These are phyloP conservation scores for Tetrapisispora taiwanensis DNA, from an alignment of 805 yeast genomes.

Conservation along the genomic window DNA sequence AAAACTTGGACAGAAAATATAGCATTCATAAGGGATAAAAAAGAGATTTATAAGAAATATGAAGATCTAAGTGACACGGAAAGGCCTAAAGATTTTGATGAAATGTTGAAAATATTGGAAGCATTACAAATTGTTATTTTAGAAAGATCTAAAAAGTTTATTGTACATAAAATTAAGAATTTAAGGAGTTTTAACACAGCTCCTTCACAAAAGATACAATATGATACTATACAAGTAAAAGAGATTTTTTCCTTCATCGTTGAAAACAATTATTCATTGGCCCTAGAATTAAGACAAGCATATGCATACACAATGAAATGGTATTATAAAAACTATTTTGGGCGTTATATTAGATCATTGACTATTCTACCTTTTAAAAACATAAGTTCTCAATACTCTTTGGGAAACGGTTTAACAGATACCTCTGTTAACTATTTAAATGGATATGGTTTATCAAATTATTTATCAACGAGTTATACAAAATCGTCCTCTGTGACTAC, in stretches of 20 bases:
- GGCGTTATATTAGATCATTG: conserved; percentile 62
- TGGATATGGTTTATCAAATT: conserved; percentile 23
- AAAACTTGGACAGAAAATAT: conserved; percentile 57
- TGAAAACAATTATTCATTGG: conserved; percentile 48
- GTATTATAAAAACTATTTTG: conserved; percentile 78
- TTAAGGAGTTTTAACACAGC: conserved; percentile 49
- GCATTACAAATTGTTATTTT: conserved; percentile 51
- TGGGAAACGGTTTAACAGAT: conserved; percentile 37
- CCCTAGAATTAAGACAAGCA: conserved; percentile 65
- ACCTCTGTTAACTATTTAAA: conserved; percentile 14
- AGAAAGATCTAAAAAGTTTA: conserved; percentile 65
- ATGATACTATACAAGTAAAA: conserved; percentile 48
- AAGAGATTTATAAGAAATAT: conserved; percentile 41
- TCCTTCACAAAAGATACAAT: conserved; percentile 69
- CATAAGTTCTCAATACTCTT: conserved; percentile 46
- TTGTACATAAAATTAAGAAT: conserved; percentile 55
- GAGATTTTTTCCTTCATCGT: conserved; percentile 52
- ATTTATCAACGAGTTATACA: conserved; percentile 16
- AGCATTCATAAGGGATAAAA: conserved; percentile 47
- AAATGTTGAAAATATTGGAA: conserved; percentile 27
- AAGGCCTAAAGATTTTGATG: conserved; percentile 23
- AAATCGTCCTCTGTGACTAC: conserved; percentile 7
- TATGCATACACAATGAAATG: conserved; percentile 84
- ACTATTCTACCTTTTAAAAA: conserved; percentile 48
- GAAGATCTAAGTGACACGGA: background rate